Evolutionary conservation across 1,284 basidiomycete species (phyloP), one percentile per base, ranked within the genome.

Genomic region (Sporisorium iseilematis-ciliati): DNA sequence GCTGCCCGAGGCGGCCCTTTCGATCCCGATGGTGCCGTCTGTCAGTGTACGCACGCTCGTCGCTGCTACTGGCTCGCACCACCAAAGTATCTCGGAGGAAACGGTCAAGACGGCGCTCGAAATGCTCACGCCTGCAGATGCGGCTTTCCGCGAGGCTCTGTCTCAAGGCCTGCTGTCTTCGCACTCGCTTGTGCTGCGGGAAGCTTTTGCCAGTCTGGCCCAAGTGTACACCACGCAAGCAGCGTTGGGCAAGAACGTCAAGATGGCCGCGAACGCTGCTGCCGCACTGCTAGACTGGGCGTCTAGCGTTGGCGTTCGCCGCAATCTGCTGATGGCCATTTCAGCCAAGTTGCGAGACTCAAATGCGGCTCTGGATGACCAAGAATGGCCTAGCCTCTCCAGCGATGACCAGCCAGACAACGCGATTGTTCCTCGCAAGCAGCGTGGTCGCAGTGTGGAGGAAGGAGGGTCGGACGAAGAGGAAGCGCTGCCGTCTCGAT

Each of bases 1-100:
- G 71, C 72, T 83, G 16, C 75, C 82, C 7, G 82, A 83, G 41
- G 68, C 75, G 8, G 79, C 81, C 40, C 67, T 79, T 20, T 80
- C 76, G 7, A 61, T 82, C 26, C 81, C 81, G 10, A 78, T 78
- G 78, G 65, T 73, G 11, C 71, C 68, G 1, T 71, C 72, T 6
- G 53, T 69, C 46, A 71, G 68, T 42, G 60, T 68, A 21, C 69
- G 72, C 3, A 60, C 61, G 33, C 65, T 78, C 12, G 71, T 51
- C 14, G 40, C 67, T 6, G 43, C 61, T 0, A 38, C 58, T 7
- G 59, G 55, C 52, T 55, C 66, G 23, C 50, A 58, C 31, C 48
- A 31, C 21, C 60, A 64, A n/a, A 49, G 59, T 33, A 68, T 72
- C 66, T 75, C 75, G 14, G 65, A 65, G 23, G 65, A 69, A 14